phyloP scores from a whole-genome alignment of 2,329 filamentous ascomycete species.

The Incumbomyces delicatus region DNA sequence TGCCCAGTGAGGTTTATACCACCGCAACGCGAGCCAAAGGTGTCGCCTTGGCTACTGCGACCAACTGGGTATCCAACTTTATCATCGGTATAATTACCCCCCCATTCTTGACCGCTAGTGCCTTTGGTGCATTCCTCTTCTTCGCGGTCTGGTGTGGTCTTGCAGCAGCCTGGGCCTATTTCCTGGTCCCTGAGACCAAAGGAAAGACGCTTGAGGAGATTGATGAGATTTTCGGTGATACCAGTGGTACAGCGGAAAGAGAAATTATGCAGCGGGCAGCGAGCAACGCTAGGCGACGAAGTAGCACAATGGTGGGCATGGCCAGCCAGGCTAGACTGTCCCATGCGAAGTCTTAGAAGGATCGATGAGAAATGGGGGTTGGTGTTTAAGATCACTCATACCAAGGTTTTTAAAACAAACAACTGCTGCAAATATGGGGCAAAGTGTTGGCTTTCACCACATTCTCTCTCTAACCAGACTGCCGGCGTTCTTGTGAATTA shows the following conservation, averaged over 20 bases:
- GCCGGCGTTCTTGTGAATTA: too few species aligned
- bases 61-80: slow-evolving; percentile 26
- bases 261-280: slow-evolving; percentile 1
- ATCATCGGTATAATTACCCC: slow-evolving; percentile 3
- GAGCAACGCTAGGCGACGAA: not conserved
- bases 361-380: too few species aligned
- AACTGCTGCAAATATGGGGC: too few species aligned
- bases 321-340: slow-evolving; percentile 15
- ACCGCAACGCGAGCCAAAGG: slow-evolving; percentile 29
- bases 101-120: slow-evolving; percentile 27
- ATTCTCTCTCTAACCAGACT: too few species aligned
- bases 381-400: too few species aligned
- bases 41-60: slow-evolving; percentile 26
- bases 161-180: slow-evolving; percentile 42
- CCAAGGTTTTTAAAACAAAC: too few species aligned
- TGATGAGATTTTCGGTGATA: slow-evolving; percentile 34
- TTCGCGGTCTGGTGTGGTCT: slow-evolving; percentile 48
- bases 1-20: slow-evolving; percentile 30
- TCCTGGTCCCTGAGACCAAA: slow-evolving; percentile 50
- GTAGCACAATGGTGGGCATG: not conserved
- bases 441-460: too few species aligned
- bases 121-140: slow-evolving; percentile 47
- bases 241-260: not conserved
- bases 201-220: too few species aligned
- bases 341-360: too few species aligned